phyloP scores from a whole-genome alignment of 2,329 filamentous ascomycete genomes.

The Xylariaceae sp. region DNA sequence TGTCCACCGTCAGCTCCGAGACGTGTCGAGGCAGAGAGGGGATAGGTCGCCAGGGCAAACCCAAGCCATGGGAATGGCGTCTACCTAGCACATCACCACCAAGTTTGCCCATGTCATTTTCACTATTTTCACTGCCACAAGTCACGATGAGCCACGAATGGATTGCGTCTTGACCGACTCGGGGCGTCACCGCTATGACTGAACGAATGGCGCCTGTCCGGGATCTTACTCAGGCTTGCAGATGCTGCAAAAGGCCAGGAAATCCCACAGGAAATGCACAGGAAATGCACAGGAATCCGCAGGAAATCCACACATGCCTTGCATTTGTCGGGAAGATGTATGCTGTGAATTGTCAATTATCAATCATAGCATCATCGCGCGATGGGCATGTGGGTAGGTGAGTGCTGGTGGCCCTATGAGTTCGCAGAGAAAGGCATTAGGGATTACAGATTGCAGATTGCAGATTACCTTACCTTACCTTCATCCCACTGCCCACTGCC shows the following conservation, averaged over 20 bases:
- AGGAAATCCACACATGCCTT: too few species aligned
- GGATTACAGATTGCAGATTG: too few species aligned
- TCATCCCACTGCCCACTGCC: too few species aligned
- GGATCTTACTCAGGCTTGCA: slow-evolving; percentile 24
- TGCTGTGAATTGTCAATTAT: too few species aligned
- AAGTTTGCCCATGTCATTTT: neutral
- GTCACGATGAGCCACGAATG: neutral
- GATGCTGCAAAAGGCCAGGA: slow-evolving; percentile 9
- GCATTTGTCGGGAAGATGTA: neutral
- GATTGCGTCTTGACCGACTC: slow-evolving; percentile 9
- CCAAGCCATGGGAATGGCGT: neutral
- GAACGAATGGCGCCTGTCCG: slow-evolving; percentile 3
- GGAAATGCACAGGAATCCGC: too few species aligned
- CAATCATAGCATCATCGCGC: too few species aligned
- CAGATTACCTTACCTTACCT: too few species aligned
- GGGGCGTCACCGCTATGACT: slow-evolving; percentile 7
- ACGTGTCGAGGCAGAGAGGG: neutral
- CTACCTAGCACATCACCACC: neutral
- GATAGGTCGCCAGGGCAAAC: slow-evolving; percentile 2
- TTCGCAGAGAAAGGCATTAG: too few species aligned
- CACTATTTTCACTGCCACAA: too few species aligned
- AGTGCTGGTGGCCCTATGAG: too few species aligned
- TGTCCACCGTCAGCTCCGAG: slow-evolving; percentile 11
- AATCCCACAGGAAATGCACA: neutral
- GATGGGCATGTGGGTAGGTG: neutral